Evolutionary conservation across 805 yeast species (phyloP).

Genomic region (Wickerhamiella azymoides): DNA sequence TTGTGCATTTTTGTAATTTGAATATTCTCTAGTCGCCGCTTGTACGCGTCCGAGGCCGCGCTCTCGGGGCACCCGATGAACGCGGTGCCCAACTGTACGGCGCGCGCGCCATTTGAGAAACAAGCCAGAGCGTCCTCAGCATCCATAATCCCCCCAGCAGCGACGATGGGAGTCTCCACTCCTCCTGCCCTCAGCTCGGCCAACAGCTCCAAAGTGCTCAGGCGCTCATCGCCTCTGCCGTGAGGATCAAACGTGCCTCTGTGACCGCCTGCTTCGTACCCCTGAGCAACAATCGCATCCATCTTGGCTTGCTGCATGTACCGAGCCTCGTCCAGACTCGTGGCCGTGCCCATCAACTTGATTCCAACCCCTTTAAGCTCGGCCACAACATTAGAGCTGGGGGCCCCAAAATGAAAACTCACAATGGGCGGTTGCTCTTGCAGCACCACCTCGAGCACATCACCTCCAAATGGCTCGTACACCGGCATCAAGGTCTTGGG

Average conservation of each 20-base stretch:
- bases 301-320: constrained; percentile 24
- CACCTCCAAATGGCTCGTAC: constrained; percentile 8
- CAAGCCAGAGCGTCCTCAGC: constrained; percentile 23
- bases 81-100: constrained; percentile 43
- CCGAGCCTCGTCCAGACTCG: constrained; percentile 33
- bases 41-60: constrained; percentile 12
- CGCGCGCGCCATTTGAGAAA: constrained; percentile 34
- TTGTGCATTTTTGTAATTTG: neutral
- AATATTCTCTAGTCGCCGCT: constrained; percentile 3
- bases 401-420: constrained; percentile 43
- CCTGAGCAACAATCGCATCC: constrained; percentile 42
- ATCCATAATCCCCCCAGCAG: constrained; percentile 42
- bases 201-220: constrained; percentile 10
- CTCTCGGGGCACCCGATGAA: constrained; percentile 31
- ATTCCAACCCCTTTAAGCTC: constrained; percentile 28
- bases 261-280: constrained; percentile 55
- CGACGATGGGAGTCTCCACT: constrained; percentile 24
- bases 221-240: constrained; percentile 27
- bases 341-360: constrained; percentile 35
- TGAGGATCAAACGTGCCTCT: constrained; percentile 34
- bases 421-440: constrained; percentile 31
- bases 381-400: constrained; percentile 24
- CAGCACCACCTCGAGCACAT: constrained; percentile 15
- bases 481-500: constrained; percentile 11
- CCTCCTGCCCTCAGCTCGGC: constrained; percentile 15